Percentiles rank a stretch among this genome's conserved stretches.
Conservation (phyloP, 805 yeast genomes). For the Metschnikowia shivogae region DNA sequence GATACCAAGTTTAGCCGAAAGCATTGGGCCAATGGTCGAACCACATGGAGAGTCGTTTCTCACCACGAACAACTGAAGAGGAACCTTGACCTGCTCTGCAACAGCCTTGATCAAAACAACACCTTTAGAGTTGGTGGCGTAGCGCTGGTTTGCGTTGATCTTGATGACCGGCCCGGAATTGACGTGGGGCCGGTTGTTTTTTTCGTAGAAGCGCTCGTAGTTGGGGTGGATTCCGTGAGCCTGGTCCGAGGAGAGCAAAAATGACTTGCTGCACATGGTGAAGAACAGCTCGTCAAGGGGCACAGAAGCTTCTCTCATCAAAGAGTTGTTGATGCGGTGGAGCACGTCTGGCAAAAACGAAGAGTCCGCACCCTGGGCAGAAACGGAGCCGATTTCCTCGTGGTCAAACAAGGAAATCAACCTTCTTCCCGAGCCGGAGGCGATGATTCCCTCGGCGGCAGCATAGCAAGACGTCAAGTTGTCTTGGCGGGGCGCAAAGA, state of each 20-base stretch:
- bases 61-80: slow-evolving; percentile 88
- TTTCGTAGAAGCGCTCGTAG: slow-evolving; percentile 71
- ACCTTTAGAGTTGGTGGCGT: slow-evolving; percentile 91
- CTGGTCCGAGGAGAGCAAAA: slow-evolving; percentile 89
- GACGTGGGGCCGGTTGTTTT: slow-evolving; percentile 70
- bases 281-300: not conserved
- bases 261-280: slow-evolving; percentile 43
- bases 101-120: slow-evolving; percentile 69
- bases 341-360: slow-evolving; percentile 79
- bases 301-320: slow-evolving; percentile 45
- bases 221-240: slow-evolving; percentile 98
- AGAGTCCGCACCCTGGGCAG: slow-evolving; percentile 97
- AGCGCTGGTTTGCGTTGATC: slow-evolving; percentile 91
- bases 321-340: slow-evolving; percentile 52
- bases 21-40: slow-evolving; percentile 91
- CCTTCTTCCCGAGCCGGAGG: slow-evolving; percentile 48
- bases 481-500: slow-evolving; percentile 88
- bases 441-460: slow-evolving; percentile 64
- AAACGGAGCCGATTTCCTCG: slow-evolving; percentile 90
- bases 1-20: slow-evolving; percentile 82
- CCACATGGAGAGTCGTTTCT: slow-evolving; percentile 94
- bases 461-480: slow-evolving; percentile 85
- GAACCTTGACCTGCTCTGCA: slow-evolving; percentile 67
- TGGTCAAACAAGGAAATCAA: slow-evolving; percentile 87
- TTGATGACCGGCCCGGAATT: slow-evolving; percentile 92